Conservation (phyloP, 164 flowering plant genomes). For the Dillenia turbinata region DNA sequence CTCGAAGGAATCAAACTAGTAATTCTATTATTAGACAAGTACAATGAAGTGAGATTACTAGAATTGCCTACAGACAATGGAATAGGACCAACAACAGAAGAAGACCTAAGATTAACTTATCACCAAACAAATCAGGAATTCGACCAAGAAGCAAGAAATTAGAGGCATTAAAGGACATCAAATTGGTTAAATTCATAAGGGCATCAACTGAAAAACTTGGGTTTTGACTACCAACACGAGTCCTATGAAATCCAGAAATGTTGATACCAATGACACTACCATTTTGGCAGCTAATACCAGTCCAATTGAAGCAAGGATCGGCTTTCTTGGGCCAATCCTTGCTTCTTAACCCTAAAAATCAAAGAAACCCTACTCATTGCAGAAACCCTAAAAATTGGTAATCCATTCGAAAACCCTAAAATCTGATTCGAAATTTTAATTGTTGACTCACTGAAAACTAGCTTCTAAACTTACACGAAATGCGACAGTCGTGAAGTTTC, state of each 20-base stretch:
- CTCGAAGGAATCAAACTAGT: constrained; percentile 47
- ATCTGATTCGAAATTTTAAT: too few species aligned
- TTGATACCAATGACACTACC: constrained; percentile 51
- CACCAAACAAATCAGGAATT: constrained; percentile 40
- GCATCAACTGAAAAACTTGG: constrained; percentile 53
- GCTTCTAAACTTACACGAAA: too few species aligned
- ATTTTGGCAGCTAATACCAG: constrained; percentile 39
- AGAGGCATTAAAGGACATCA: constrained; percentile 34
- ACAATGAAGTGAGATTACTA: constrained; percentile 30
- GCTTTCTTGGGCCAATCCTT: constrained; percentile 80
- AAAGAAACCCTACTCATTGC: too few species aligned
- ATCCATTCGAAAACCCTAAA: too few species aligned
- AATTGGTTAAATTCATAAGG: constrained; percentile 28
- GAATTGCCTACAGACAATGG: constrained; percentile 48
- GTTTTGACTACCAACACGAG: constrained; percentile 38
- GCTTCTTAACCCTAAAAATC: constrained; percentile 67
- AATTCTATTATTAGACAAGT: constrained; percentile 40
- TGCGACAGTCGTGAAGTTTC: too few species aligned
- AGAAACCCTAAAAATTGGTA: too few species aligned
- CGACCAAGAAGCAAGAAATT: constrained; percentile 27
- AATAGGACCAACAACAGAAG: constrained; percentile 36
- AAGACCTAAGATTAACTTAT: constrained; percentile 38
- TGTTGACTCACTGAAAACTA: too few species aligned
- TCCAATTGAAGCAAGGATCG: constrained; percentile 54
- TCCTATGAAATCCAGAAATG: constrained; percentile 57